Evolutionary conservation across 164 flowering plant genomes (phyloP).

Genomic region (Vitis labrusca): DNA sequence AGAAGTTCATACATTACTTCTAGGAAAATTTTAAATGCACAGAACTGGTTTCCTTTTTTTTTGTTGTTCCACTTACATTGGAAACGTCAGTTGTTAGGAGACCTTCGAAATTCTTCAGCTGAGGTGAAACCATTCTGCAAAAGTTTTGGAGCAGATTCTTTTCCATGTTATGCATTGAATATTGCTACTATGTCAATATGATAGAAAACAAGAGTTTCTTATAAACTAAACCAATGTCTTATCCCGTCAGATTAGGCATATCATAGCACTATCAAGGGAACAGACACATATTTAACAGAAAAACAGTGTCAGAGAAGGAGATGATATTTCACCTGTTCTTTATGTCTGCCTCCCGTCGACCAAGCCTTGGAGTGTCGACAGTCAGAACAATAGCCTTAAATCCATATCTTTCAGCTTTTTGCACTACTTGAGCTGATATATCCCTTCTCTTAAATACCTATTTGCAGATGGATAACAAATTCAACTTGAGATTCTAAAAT

Average conservation of each 20-base stretch:
- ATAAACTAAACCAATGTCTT: not conserved
- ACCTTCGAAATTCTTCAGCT: slow-evolving; percentile 71
- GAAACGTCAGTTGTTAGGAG: slow-evolving; percentile 51
- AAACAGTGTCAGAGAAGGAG: not conserved
- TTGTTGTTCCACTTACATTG: slow-evolving; percentile 40
- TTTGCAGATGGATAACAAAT: not conserved
- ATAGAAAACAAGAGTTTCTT: not conserved
- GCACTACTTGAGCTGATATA: slow-evolving; percentile 56
- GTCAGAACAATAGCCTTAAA: slow-evolving; percentile 82
- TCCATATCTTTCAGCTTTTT: slow-evolving; percentile 84
- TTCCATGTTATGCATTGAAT: too few species aligned
- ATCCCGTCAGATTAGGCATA: not conserved
- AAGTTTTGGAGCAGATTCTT: slow-evolving; percentile 1
- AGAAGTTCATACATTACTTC: not conserved
- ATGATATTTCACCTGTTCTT: slow-evolving; percentile 53
- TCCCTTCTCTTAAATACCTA: slow-evolving; percentile 74
- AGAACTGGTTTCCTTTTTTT: not conserved
- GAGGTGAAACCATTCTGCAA: slow-evolving; percentile 71
- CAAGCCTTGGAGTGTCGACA: slow-evolving; percentile 70
- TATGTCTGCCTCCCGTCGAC: slow-evolving; percentile 81
- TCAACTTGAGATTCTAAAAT: not conserved
- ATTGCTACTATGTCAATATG: not conserved
- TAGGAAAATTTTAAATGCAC: not conserved
- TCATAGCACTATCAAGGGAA: not conserved
- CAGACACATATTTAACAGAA: not conserved